phyloP scores from a whole-genome alignment of 805 yeast genomes.

The Brettanomyces sp. region DNA sequence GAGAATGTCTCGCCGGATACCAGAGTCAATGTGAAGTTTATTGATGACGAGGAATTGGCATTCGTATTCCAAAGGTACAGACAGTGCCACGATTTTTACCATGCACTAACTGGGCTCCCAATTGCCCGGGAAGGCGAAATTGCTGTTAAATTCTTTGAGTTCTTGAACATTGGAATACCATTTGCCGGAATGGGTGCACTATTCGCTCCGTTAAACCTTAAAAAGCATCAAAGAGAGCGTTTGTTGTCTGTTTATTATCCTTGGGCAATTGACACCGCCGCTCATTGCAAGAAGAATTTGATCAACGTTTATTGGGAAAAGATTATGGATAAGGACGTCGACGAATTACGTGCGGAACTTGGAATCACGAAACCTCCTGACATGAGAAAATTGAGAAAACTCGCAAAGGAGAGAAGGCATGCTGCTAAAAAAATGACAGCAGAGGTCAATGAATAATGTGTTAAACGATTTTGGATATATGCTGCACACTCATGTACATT shows the following conservation, averaged over 20 bases:
- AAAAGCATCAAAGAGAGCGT: constrained; percentile 47
- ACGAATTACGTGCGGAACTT: constrained; percentile 60
- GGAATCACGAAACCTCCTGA: constrained; percentile 76
- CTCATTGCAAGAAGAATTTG: constrained; percentile 55
- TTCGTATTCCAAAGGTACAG: constrained; percentile 90
- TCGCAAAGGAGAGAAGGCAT: constrained; percentile 14
- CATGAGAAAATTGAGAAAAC: constrained; percentile 53
- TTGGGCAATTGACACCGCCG: constrained; percentile 76
- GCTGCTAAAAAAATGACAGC: background rate
- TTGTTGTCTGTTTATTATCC: constrained; percentile 69
- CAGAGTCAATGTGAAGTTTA: constrained; percentile 76
- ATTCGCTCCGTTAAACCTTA: constrained; percentile 78
- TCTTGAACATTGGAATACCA: constrained; percentile 84
- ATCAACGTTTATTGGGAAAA: constrained; percentile 92
- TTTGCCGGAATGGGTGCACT: constrained; percentile 91
- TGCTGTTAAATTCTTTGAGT: constrained; percentile 86
- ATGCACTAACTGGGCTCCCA: constrained; percentile 83
- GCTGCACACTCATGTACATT: no score
- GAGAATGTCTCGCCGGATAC: constrained; percentile 95
- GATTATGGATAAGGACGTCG: constrained; percentile 58
- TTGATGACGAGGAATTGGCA: constrained; percentile 84
- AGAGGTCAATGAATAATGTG: background rate
- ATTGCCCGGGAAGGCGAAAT: constrained; percentile 94
- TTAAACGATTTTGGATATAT: no score
- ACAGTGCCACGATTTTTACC: constrained; percentile 96